Conservation (phyloP, 2,329 filamentous ascomycete genomes). For the Rasamsonia emersonii region DNA sequence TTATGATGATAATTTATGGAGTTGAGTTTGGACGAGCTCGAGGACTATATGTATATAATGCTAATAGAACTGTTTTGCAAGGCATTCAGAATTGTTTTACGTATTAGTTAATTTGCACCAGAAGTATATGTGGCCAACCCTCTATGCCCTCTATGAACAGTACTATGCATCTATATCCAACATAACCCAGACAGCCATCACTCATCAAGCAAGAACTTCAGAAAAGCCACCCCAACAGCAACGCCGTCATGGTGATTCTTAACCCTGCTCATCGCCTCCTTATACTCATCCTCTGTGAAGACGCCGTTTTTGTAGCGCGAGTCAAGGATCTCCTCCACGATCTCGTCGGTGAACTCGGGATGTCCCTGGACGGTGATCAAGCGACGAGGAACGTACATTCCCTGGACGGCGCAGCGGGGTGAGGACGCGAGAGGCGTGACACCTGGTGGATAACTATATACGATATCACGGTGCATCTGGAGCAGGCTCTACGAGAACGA, state of each 20-base stretch:
- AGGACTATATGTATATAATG: slow-evolving; percentile 1
- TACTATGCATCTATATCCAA: slow-evolving; percentile 1
- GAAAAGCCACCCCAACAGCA: slow-evolving; percentile 62
- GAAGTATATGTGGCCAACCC: background rate
- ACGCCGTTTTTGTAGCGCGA: slow-evolving; percentile 28
- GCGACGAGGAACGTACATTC: slow-evolving; percentile 60
- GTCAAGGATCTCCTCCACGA: slow-evolving; percentile 6
- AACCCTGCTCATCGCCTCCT: slow-evolving; percentile 60
- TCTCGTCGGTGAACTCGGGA: slow-evolving; percentile 60
- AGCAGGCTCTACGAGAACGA: slow-evolving; percentile 44
- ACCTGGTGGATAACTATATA: slow-evolving; percentile 54
- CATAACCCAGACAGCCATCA: slow-evolving; percentile 6
- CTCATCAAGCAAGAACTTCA: slow-evolving; percentile 63
- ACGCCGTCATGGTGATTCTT: slow-evolving; percentile 68
- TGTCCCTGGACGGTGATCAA: slow-evolving; percentile 77
- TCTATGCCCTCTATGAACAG: too few species aligned
- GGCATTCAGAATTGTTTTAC: too few species aligned
- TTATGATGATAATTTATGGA: background rate
- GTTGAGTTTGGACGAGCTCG: background rate
- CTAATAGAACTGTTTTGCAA: too few species aligned
- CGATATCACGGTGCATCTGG: slow-evolving; percentile 80
- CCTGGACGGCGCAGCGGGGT: slow-evolving; percentile 63
- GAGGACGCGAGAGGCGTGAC: slow-evolving; percentile 58
- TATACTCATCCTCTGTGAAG: slow-evolving; percentile 59
- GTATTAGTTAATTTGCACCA: background rate